Base-by-base conservation (phyloP, 2,329 filamentous ascomycete species). In the Fusarium acutatum region DNA sequence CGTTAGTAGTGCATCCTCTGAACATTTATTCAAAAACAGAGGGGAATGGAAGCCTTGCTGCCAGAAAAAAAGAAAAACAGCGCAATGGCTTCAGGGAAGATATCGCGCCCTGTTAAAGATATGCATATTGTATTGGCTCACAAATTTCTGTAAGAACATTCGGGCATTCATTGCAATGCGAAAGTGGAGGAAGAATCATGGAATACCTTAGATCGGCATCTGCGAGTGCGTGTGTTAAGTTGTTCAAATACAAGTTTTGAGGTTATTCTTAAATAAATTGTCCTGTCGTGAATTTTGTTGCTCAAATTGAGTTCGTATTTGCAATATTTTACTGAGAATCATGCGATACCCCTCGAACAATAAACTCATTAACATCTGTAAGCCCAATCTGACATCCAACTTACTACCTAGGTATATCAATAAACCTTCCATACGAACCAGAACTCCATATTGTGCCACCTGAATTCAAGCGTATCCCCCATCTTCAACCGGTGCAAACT, bases 1-100 rank as follows among this genome's bases (percentile, higher is more conserved):
- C 76, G 73, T 79, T 67, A 77, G 61, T 73, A 77, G 70, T 71
- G 75, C 69, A 72, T 71, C 57, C 62, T 74, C 58, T 41, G 41
- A 65, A 67, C 59, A 57, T 43, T 53, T 69, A 57, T 52, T 37
- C 34, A 15, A 68, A 54, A 67, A 62, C 28, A 63, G 53, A 59
- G 43, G 40, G 43, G 47, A 73, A 52, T 35, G 52, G 40, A 60
- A 73, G 60, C 37, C 37, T 58, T 30, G 18, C 34, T 32, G 50
- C 26, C 30, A 34, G 20, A 22, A 30, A 26, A 46, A 44, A 26
- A 46, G 11, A 10, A 32, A 26, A 35, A 24, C 22, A 64, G 35
- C 43, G 46, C 52, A 30, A 43, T 49, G 43, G 37, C 43, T 57
- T 44, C 37, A 64, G 40, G 35, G 30, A 59, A 41, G 52, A 18